Evolutionary conservation across 169 alveolate species (phyloP), one percentile per base, ranked within the genome.

Genomic region (Toxoplasma gondii): DNA sequence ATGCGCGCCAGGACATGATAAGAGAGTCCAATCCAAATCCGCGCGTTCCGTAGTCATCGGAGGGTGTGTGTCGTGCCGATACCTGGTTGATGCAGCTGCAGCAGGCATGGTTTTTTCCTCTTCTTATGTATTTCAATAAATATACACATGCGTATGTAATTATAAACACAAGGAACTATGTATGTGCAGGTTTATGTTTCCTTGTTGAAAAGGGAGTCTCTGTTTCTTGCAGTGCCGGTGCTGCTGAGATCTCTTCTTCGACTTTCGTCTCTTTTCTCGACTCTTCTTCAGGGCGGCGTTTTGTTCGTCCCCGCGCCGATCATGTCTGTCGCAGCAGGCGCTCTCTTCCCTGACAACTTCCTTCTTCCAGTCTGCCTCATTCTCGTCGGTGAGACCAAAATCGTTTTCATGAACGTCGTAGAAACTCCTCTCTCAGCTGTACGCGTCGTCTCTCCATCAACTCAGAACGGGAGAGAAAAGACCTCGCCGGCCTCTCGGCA

Each of bases 251-350:
- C 12, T 49, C 12, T 49, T 49, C 22, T 12, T 12, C 12, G 4
- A 49, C 12, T 49, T 49, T 49, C 31, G 31, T 27, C 5, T 64
- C 22, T 19, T 64, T 64, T 64, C n/a, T 64, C 7, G 31, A 1
- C 74, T 16, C 31, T 19, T 64, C 24, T 36, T 43, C 90, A 82
- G 90, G 90, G 90, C n/a, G 90, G 67, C 38, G 27, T 82, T 10
- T 36, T 82, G 44, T 38, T 38, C 38, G 41, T 82, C 24, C 90
- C 90, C 1, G 90, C 90, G 34, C 90, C 90, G 1, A 36, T 82
- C 31, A 82, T 82, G 90, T 82, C 90, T 29, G 64, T 82, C 39
- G 90, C 90, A 0, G 90, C 90, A 2, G 90, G 90, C 67, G 67
- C 90, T 1, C n/a, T 82, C 41, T 82, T 82, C 64, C 27, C 67